phyloP scores from a whole-genome alignment of 208 protist genomes.

The Leishmania martiniquensis region DNA sequence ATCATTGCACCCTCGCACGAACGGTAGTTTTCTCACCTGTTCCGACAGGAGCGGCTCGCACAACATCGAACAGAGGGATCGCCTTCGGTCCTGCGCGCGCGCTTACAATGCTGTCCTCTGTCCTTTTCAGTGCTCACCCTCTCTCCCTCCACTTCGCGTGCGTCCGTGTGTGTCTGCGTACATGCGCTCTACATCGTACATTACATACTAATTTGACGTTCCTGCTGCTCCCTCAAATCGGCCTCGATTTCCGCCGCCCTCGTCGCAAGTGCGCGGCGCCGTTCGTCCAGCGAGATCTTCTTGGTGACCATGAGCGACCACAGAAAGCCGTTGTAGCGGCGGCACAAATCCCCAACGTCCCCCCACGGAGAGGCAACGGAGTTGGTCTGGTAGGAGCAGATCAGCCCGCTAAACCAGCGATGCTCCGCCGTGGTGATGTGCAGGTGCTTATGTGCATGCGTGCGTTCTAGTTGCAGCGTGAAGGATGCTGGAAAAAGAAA shows the following conservation, averaged over 20 bases:
- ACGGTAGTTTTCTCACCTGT: no score
- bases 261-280: constrained; percentile 18
- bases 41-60: no score
- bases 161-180: not conserved
- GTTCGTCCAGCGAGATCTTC: constrained; percentile 31
- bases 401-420: constrained; percentile 75
- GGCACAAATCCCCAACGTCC: constrained; percentile 67
- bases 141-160: no score
- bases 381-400: constrained; percentile 59
- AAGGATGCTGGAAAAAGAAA: constrained; percentile 45
- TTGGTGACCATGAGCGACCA: constrained; percentile 50
- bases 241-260: constrained; percentile 15
- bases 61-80: no score
- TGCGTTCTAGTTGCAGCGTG: constrained; percentile 59
- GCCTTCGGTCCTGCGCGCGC: no score
- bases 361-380: constrained; percentile 55
- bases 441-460: not conserved
- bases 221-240: constrained; percentile 30
- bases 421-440: constrained; percentile 63
- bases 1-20: no score
- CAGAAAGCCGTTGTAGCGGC: constrained; percentile 71
- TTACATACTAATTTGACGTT: constrained; percentile 29
- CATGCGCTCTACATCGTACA: not conserved
- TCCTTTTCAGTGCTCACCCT: no score
- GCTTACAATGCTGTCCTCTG: no score